Base-by-base conservation (phyloP, 768 basidiomycete genomes). In the Tylopilus subfusipes region DNA sequence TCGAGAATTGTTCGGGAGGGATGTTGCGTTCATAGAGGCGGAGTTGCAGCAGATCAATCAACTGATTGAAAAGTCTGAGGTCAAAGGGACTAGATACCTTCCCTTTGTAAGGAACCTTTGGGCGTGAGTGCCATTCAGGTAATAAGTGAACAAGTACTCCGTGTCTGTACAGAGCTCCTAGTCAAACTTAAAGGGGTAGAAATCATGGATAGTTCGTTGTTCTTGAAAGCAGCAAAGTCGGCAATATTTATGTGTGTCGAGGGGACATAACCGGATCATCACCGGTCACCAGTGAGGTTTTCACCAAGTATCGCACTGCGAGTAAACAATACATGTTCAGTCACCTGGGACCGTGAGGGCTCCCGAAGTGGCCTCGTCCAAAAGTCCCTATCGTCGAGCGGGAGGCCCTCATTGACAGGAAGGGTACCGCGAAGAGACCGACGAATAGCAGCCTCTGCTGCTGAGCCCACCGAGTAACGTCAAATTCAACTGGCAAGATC, bases 1-100 rank as follows among this genome's bases (percentile, higher is more conserved):
- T 74, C 27, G 77, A 83, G 60, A 79, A 79, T 42, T 65, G 76
- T 48, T 63, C 63, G n/a, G 77, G 75, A 0, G 75, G 74, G 68
- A 78, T 33, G 62, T 84, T 42, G 64, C 62, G 38, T 68, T 84
- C 27, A 65, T 72, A 18, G 56, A 68, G 4, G 67, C 68, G 7
- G 83, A 82, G 38, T 40, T 74, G 44, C 58, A 68, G 46, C 71
- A 73, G 48, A 72, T 84, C 36, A 62, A 73, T 24, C 62, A 69
- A 29, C 63, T 75, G 42, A 61, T 79, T 2, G 65, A 72, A 18
- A 61, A 54, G 9, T 60, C 68, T 38, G 66, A 69, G 4, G 69
- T 79, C 27, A 72, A 72, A 54, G 78, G 78, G 5, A 67, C 58
- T 4, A 70, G 79, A 52, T 79, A 76, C 65, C 63, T 59, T 43